phyloP scores from a whole-genome alignment of 345 rosid genomes.

The Barbarea vulgaris region DNA sequence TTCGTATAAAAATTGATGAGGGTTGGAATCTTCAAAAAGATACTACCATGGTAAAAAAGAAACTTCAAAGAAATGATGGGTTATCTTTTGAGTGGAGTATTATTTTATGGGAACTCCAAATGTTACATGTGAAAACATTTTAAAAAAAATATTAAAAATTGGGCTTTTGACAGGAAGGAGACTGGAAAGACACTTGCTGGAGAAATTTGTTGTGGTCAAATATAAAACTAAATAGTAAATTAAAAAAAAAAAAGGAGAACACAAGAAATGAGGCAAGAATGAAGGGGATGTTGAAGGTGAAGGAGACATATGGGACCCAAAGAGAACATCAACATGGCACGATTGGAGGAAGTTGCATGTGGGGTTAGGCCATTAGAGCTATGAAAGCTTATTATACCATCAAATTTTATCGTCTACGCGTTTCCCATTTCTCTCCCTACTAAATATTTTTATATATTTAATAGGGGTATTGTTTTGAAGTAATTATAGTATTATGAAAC shows the following conservation, averaged over 20 bases:
- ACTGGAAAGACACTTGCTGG: constrained; percentile 43
- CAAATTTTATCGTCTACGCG: constrained; percentile 25
- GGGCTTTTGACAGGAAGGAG: constrained; percentile 32
- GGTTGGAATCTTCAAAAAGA: neutral
- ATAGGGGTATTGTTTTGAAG: neutral
- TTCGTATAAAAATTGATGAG: neutral
- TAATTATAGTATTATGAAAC: neutral
- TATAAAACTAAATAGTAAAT: neutral
- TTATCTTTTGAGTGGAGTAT: neutral
- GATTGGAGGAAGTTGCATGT: constrained; percentile 60
- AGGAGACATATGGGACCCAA: constrained; percentile 55
- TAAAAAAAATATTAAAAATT: neutral
- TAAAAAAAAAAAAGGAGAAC: neutral
- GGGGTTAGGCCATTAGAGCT: constrained; percentile 71
- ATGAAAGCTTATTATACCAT: constrained; percentile 45
- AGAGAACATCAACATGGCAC: constrained; percentile 54
- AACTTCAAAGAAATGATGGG: neutral
- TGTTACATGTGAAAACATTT: constrained; percentile 22
- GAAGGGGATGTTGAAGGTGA: constrained; percentile 27
- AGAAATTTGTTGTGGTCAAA: constrained; percentile 33
- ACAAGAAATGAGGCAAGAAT: constrained; percentile 38
- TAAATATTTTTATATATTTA: neutral
- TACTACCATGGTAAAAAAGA: constrained; percentile 7
- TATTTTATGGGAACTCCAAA: constrained; percentile 8
- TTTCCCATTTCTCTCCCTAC: constrained; percentile 11